phyloP scores from a whole-genome alignment of 192 early-diverging fungal species.

The Geosiphon pyriformis region DNA sequence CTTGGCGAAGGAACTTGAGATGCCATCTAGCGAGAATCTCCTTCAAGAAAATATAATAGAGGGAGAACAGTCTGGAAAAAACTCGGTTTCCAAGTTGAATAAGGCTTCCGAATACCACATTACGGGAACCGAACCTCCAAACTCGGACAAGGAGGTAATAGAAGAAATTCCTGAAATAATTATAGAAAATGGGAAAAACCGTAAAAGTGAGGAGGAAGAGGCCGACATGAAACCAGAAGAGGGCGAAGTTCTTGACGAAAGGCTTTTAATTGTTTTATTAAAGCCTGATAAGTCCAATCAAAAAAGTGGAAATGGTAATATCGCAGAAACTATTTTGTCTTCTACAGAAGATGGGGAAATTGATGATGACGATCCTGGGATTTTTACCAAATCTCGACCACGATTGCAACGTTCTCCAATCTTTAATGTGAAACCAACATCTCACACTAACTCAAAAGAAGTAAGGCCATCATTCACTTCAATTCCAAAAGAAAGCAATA shows the following conservation, averaged over 20 bases:
- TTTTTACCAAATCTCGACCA: background rate
- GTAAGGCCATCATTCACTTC: background rate
- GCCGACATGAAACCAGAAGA: slow-evolving; percentile 1
- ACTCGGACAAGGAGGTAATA: background rate
- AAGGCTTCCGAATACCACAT: background rate
- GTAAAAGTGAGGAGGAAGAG: slow-evolving; percentile 3
- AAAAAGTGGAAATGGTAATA: background rate
- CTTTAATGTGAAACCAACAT: background rate
- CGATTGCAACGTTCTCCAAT: background rate
- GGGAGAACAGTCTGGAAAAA: background rate
- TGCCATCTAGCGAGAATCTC: too few relatives aligned
- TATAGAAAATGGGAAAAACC: slow-evolving; percentile 1
- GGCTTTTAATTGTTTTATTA: too few relatives aligned
- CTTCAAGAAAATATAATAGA: background rate
- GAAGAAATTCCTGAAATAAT: slow-evolving; percentile 1
- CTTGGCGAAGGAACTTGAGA: background rate
- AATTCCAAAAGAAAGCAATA: background rate
- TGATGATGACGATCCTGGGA: background rate
- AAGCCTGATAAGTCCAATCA: background rate
- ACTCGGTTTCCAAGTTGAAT: background rate
- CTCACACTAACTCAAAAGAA: background rate
- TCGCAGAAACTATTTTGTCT: background rate
- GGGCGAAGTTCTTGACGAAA: background rate
- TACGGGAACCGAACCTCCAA: background rate
- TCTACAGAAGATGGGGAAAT: slow-evolving; percentile 2